Evolutionary conservation across 2,329 filamentous ascomycete genomes (phyloP).

Genomic region (Emmonsiellopsis sp.): DNA sequence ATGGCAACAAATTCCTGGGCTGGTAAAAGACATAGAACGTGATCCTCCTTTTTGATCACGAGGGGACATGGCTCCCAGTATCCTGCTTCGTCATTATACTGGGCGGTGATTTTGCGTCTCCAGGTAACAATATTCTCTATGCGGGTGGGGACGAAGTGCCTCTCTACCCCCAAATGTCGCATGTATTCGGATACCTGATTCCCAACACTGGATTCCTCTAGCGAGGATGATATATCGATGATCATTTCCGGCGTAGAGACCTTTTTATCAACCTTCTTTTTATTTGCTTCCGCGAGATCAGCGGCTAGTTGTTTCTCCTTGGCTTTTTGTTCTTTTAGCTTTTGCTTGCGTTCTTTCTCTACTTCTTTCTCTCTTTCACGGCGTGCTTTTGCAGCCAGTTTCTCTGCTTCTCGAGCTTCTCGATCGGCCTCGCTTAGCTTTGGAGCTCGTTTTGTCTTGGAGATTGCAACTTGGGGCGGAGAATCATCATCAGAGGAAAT

Average conservation of each 20-base stretch:
- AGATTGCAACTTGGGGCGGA: conserved; percentile 32
- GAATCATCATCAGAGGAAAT: conserved; percentile 36
- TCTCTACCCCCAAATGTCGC: conserved; percentile 32
- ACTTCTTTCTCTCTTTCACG: conserved; percentile 46
- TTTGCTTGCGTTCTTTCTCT: conserved; percentile 41
- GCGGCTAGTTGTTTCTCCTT: conserved; percentile 55
- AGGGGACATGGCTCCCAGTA: conserved; percentile 55
- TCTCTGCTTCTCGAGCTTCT: conserved; percentile 44
- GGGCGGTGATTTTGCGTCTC: conserved; percentile 57
- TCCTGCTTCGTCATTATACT: conserved; percentile 50
- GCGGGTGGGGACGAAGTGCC: conserved; percentile 27
- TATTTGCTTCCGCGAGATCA: conserved; percentile 65
- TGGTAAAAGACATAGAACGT: conserved; percentile 52
- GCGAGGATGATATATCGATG: conserved; percentile 52
- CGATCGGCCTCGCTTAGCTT: conserved; percentile 23
- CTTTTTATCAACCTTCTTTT: conserved; percentile 62
- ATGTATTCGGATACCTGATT: conserved; percentile 36
- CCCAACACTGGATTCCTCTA: conserved; percentile 39
- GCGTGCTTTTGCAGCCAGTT: conserved; percentile 40
- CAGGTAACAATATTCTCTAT: conserved; percentile 52
- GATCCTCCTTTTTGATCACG: conserved; percentile 45
- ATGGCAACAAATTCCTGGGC: conserved; percentile 59
- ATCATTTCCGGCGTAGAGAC: conserved; percentile 68
- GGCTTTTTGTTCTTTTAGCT: conserved; percentile 46
- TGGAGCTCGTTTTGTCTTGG: conserved; percentile 33